Evolutionary conservation across 495 filamentous ascomycete genomes (phyloP).

Genomic region (Chaetomidium leptoderma): DNA sequence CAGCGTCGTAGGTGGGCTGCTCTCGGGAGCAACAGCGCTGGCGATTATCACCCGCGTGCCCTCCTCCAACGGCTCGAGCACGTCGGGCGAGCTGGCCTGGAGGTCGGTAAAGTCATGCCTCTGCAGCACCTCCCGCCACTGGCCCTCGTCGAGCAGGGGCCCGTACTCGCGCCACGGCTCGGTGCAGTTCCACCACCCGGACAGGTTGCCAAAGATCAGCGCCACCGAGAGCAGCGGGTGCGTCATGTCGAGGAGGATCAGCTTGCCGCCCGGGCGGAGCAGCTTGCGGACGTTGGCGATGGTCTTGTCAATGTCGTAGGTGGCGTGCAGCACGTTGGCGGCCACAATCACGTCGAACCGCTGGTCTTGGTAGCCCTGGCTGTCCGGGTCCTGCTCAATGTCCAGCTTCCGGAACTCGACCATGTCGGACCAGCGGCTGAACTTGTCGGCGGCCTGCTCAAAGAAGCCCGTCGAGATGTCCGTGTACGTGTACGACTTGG

Average conservation of each 20-base stretch:
- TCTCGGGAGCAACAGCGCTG: too few relatives aligned
- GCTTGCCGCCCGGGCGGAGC: conserved; percentile 38
- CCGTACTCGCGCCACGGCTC: too few relatives aligned
- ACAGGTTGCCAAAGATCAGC: neutral
- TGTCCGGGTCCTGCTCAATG: neutral
- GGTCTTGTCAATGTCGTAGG: conserved; percentile 32
- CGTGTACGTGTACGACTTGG: neutral
- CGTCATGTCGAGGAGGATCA: neutral
- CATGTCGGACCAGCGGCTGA: neutral
- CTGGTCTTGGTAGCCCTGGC: neutral
- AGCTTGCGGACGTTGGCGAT: conserved; percentile 34
- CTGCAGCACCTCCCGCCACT: too few relatives aligned
- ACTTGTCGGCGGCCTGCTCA: neutral
- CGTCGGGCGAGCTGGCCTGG: too few relatives aligned
- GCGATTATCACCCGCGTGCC: too few relatives aligned
- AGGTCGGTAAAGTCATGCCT: too few relatives aligned
- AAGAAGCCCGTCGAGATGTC: neutral
- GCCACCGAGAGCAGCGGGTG: neutral
- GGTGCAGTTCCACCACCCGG: neutral
- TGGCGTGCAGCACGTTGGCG: conserved; percentile 35
- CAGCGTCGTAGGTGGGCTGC: too few relatives aligned
- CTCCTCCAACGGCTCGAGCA: too few relatives aligned
- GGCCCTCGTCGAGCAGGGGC: too few relatives aligned
- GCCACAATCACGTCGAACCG: neutral
- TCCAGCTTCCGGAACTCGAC: too few relatives aligned